Conservation (phyloP, 495 filamentous ascomycete species). For the Aspergillus egyptiacus region DNA sequence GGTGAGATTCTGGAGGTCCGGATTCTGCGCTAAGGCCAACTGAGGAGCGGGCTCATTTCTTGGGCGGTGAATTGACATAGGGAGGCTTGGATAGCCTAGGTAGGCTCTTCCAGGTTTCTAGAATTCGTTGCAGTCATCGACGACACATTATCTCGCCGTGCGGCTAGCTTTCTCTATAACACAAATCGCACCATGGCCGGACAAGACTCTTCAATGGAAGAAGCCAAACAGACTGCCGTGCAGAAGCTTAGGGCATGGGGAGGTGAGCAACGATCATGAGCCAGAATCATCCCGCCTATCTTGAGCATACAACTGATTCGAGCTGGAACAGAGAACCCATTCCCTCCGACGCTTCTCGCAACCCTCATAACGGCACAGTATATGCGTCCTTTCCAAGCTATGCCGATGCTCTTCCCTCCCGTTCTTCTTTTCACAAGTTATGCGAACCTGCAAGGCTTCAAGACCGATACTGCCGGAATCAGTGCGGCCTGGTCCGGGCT, state of each 20-base stretch:
- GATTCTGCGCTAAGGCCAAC: conserved; percentile 21
- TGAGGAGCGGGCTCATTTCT: neutral
- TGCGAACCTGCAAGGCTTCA: conserved; percentile 70
- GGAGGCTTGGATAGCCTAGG: no score
- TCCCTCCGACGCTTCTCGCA: conserved; percentile 72
- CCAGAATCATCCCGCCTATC: neutral
- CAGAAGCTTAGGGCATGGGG: conserved; percentile 60
- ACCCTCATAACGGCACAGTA: conserved; percentile 75
- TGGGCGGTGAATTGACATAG: conserved; percentile 7
- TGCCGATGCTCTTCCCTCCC: conserved; percentile 78
- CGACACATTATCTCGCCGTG: neutral
- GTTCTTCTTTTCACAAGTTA: conserved; percentile 84
- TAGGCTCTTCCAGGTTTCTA: conserved; percentile 1
- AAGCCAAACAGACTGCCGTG: conserved; percentile 45
- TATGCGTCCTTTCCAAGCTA: conserved; percentile 62
- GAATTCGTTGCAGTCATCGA: neutral
- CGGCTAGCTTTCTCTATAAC: neutral
- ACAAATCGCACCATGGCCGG: conserved; percentile 13
- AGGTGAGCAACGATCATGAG: conserved; percentile 46
- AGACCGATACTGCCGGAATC: conserved; percentile 75
- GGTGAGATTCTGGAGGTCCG: conserved; percentile 24
- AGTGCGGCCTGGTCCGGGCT: conserved; percentile 81
- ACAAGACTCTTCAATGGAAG: conserved; percentile 31
- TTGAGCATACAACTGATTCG: neutral
- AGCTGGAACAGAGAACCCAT: conserved; percentile 59